phyloP scores from a whole-genome alignment of 179 eudicot species.

The Corrigiola litoralis region DNA sequence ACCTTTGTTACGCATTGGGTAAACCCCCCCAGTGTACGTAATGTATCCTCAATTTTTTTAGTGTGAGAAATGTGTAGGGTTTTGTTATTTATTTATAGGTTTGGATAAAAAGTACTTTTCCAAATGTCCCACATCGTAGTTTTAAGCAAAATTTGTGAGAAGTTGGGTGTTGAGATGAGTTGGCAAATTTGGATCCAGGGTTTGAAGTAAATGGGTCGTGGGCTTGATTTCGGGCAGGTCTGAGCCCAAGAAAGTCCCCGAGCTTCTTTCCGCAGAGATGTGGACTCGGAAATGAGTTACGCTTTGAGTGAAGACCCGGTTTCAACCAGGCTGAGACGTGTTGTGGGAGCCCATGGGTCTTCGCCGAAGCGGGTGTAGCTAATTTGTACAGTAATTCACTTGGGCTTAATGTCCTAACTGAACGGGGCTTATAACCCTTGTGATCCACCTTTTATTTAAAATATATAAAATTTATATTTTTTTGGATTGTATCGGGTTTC shows the following conservation, averaged over 20 bases:
- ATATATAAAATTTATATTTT: too few relatives aligned
- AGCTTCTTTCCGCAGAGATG: constrained; percentile 23
- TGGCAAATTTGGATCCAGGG: neutral
- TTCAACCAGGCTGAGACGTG: constrained; percentile 21
- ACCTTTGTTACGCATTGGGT: too few relatives aligned
- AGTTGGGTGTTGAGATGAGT: accelerated
- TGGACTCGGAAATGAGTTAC: constrained; percentile 18
- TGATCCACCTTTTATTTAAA: neutral
- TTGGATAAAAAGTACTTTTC: too few relatives aligned
- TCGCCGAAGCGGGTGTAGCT: constrained; percentile 3
- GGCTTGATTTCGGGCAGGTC: neutral
- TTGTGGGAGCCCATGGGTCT: constrained; percentile 16
- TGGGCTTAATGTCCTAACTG: constrained; percentile 19
- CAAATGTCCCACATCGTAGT: constrained; percentile 20
- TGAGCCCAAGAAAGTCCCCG: constrained; percentile 32
- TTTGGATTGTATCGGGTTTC: too few relatives aligned
- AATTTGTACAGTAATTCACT: constrained; percentile 26
- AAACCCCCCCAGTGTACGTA: too few relatives aligned
- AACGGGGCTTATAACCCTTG: constrained; percentile 30
- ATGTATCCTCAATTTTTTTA: too few relatives aligned
- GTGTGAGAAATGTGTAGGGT: too few relatives aligned
- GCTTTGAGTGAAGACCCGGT: neutral
- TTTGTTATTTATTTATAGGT: neutral
- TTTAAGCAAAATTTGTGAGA: accelerated
- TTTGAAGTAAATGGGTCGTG: constrained; percentile 21